Evolutionary conservation across 2,329 filamentous ascomycete genomes (phyloP).

Genomic region (Xylariomycetidae sp.): DNA sequence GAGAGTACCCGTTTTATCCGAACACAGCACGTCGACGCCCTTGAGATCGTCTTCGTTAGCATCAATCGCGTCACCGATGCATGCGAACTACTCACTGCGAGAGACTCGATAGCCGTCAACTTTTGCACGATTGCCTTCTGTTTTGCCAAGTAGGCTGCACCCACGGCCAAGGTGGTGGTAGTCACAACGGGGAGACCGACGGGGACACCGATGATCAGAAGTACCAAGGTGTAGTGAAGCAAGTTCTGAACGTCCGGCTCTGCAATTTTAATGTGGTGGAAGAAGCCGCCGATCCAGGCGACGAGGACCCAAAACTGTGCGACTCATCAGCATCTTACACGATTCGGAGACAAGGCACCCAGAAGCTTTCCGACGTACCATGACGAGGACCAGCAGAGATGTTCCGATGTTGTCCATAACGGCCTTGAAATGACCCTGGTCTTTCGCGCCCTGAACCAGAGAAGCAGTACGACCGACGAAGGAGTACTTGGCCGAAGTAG

Average conservation of each 20-base stretch:
- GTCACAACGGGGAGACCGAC: slow-evolving; percentile 77
- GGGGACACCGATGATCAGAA: slow-evolving; percentile 74
- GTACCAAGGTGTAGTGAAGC: slow-evolving; percentile 63
- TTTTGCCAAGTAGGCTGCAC: slow-evolving; percentile 71
- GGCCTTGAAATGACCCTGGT: slow-evolving; percentile 75
- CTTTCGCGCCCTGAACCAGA: slow-evolving; percentile 69
- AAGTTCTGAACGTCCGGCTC: slow-evolving; percentile 55
- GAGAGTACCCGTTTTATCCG: slow-evolving; percentile 76
- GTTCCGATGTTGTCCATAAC: slow-evolving; percentile 81
- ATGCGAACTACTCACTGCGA: slow-evolving; percentile 40
- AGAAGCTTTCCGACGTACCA: too few species aligned
- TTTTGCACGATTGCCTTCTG: slow-evolving; percentile 78
- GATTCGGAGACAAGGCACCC: too few species aligned
- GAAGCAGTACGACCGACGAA: slow-evolving; percentile 74
- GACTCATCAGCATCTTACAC: too few species aligned
- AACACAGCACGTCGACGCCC: slow-evolving; percentile 74
- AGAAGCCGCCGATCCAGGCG: slow-evolving; percentile 76
- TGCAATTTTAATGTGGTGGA: slow-evolving; percentile 62
- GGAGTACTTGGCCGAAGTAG: slow-evolving; percentile 63
- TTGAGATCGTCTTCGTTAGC: slow-evolving; percentile 9
- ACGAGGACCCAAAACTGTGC: slow-evolving; percentile 73
- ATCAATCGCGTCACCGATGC: neutral
- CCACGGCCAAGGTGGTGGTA: slow-evolving; percentile 72
- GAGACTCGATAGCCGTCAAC: slow-evolving; percentile 72
- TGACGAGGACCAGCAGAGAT: slow-evolving; percentile 67